Evolutionary conservation across 2,329 filamentous ascomycete species (phyloP).

Genomic region (Fusarium sp.): DNA sequence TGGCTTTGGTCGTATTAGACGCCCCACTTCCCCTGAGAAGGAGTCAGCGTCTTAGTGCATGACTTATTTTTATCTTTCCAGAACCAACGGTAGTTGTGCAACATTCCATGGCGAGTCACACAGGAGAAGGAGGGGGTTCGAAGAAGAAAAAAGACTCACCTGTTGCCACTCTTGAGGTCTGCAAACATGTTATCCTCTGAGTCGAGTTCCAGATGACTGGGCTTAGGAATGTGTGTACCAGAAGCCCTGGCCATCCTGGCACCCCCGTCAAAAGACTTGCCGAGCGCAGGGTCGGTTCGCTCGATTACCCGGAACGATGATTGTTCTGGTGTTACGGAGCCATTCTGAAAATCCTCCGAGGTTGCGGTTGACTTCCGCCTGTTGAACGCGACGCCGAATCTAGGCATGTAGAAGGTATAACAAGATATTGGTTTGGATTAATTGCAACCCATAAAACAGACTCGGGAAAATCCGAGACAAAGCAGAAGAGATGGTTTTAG

Average conservation of each 20-base stretch:
- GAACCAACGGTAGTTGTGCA: slow-evolving; percentile 31
- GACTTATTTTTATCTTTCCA: slow-evolving; percentile 41
- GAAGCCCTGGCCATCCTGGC: slow-evolving; percentile 53
- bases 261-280: slow-evolving; percentile 62
- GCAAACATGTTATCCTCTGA: slow-evolving; percentile 68
- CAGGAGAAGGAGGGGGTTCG: slow-evolving; percentile 20
- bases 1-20: slow-evolving; percentile 68
- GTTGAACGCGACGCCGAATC: slow-evolving; percentile 66
- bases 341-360: slow-evolving; percentile 64
- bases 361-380: slow-evolving; percentile 68
- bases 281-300: slow-evolving; percentile 55
- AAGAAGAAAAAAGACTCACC: slow-evolving; percentile 56
- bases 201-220: slow-evolving; percentile 51
- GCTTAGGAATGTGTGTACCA: slow-evolving; percentile 50
- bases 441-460: slow-evolving; percentile 40
- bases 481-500: slow-evolving; percentile 24
- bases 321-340: slow-evolving; percentile 54
- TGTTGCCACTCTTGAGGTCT: slow-evolving; percentile 61
- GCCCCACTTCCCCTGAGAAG: slow-evolving; percentile 64
- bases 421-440: slow-evolving; percentile 35
- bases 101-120: slow-evolving; percentile 37
- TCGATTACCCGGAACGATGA: slow-evolving; percentile 69
- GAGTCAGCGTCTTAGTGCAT: slow-evolving; percentile 49
- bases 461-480: slow-evolving; percentile 10
- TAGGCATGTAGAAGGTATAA: slow-evolving; percentile 63